Conservation (phyloP, 208 protist genomes). For the Vickermania spadyakhi region DNA sequence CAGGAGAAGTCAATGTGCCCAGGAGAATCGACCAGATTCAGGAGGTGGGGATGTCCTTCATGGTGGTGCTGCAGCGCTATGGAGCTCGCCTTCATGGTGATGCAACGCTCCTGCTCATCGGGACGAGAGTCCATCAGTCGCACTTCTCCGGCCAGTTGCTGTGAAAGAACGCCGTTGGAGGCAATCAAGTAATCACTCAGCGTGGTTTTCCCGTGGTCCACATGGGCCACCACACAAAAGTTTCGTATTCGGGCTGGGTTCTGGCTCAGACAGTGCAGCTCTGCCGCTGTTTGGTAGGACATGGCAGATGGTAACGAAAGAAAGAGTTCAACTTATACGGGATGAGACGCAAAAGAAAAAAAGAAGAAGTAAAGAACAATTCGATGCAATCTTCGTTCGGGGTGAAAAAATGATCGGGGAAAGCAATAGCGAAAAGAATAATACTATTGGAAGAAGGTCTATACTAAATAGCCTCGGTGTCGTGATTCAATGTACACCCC, state of each 20-base stretch:
- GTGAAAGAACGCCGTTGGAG: constrained; percentile 97
- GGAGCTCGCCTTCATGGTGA: constrained; percentile 99
- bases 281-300: constrained; percentile 28
- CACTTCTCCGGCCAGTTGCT: constrained; percentile 94
- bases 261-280: constrained; percentile 47
- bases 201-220: constrained; percentile 99
- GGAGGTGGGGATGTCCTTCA: constrained; percentile 55
- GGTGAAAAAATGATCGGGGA: no score
- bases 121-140: constrained; percentile 95
- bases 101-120: constrained; percentile 97
- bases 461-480: no score
- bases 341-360: constrained; percentile 7
- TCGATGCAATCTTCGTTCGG: constrained; percentile 5
- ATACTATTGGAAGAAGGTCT: no score
- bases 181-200: constrained; percentile 96
- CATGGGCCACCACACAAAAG: constrained; percentile 98
- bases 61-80: constrained; percentile 91
- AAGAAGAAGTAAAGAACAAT: constrained; percentile 9
- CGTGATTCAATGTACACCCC: no score
- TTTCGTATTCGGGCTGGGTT: constrained; percentile 87
- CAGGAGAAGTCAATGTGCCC: constrained; percentile 99
- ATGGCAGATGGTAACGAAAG: no score
- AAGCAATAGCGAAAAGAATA: no score
- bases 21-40: constrained; percentile 99
- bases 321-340: no score